Evolutionary conservation across 148 eudicot genomes (phyloP), one percentile per base, ranked within the genome.

Genomic region (Amaranthus palmeri): DNA sequence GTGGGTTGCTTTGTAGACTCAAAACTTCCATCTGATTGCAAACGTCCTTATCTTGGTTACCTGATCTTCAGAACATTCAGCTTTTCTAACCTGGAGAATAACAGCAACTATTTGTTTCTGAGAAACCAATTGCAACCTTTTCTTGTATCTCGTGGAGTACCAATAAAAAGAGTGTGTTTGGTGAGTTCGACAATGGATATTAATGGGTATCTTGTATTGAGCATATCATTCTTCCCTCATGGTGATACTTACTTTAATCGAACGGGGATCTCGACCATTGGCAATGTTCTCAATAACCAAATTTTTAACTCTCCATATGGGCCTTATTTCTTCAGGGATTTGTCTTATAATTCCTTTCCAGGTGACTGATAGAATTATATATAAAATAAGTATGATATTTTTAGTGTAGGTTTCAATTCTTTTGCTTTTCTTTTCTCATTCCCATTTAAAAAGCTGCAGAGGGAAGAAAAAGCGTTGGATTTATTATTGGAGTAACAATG

Each of bases 1-100:
- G 58, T 25, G n/a, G 69, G 77, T 49, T 91, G 93, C 69, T 74
- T 79, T 54, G 70, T 78, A 54, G 67, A 86, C 70, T 49, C 80
- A 81, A 66, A 61, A 47, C 54, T 70, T 54, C 82, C 81, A 77
- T 79, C 83, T 49, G 83, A 72, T 10, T 91, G 96, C 71, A 72
- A 25, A 69, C 85, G 86, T 50, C 89, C 92, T 14, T 85, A 88
- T 80, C 81, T 73, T 9, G 96, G 96, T 51, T 82, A 54, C 65
- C 76, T 91, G 54, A 60, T 76, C 63, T 91, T 87, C 81, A 76
- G 81, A 65, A 80, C 91, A 44, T 75, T 72, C 64, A 81, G 81
- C 83, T 88, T 88, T 81, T 81, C 93, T 43, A 75, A 91, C 70
- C 79, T 86, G 74, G 79, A 60, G 18, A 84, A 87, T 57, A 62